These are phyloP conservation scores for Plasmodium gonderi DNA, from an alignment of 169 alveolate genomes.

Conservation along the genomic window DNA sequence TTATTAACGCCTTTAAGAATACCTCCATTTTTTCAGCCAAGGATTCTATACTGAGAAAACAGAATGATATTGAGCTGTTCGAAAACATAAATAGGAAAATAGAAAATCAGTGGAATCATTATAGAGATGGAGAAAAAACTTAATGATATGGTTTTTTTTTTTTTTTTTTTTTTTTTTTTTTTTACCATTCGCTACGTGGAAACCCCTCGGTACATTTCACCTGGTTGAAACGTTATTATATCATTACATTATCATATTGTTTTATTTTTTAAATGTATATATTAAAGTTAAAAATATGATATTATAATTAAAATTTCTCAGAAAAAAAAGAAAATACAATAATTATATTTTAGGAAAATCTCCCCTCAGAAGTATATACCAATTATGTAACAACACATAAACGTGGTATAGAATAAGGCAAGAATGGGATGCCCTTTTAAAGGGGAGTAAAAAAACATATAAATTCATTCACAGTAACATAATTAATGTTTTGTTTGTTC, in stretches of 20 bases:
- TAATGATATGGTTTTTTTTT: too few relatives aligned
- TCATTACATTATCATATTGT: background rate
- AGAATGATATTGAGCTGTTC: slow-evolving; percentile 23
- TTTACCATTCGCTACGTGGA: too few relatives aligned
- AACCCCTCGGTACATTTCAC: too few relatives aligned
- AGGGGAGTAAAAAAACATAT: background rate
- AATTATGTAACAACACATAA: background rate
- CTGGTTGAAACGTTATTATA: background rate
- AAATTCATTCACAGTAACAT: background rate
- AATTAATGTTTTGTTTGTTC: background rate
- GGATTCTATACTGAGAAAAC: slow-evolving; percentile 41
- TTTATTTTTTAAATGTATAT: slow-evolving; percentile 4
- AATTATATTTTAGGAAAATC: background rate
- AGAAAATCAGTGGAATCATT: slow-evolving; percentile 12
- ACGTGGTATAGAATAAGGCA: background rate
- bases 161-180: too few relatives aligned
- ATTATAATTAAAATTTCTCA: background rate
- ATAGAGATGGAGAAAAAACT: slow-evolving; percentile 10
- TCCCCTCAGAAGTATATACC: background rate
- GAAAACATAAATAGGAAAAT: slow-evolving; percentile 34
- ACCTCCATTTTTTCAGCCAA: slow-evolving; percentile 63
- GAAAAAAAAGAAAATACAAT: background rate
- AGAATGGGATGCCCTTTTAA: background rate
- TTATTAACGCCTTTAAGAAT: slow-evolving; percentile 70
- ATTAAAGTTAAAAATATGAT: background rate